Evolutionary conservation across 805 yeast species (phyloP).

Genomic region (Blastobotrys americana): DNA sequence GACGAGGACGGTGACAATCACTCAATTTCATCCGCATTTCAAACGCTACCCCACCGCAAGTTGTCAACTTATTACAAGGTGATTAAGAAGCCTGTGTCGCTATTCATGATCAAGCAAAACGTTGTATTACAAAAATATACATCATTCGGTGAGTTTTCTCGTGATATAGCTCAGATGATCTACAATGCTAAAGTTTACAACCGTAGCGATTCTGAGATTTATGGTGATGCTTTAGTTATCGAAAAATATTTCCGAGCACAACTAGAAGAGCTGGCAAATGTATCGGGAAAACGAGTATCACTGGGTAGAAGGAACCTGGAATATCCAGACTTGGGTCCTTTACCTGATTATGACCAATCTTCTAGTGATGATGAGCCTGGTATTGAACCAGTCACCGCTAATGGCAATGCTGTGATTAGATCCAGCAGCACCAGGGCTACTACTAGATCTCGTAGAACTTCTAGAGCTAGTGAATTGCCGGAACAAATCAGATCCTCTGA

Average conservation of each 20-base stretch:
- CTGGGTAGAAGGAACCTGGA: constrained; percentile 32
- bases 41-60: constrained; percentile 63
- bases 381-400: constrained; percentile 3
- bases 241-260: constrained; percentile 44
- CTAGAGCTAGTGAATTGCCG: too few relatives aligned
- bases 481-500: too few relatives aligned
- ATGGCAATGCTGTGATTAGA: neutral
- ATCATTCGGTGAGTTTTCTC: constrained; percentile 59
- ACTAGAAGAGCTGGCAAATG: constrained; percentile 39
- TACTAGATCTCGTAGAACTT: neutral
- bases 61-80: constrained; percentile 74
- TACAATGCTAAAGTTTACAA: constrained; percentile 90
- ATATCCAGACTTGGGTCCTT: constrained; percentile 63
- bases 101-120: constrained; percentile 56
- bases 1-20: constrained; percentile 38
- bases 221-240: constrained; percentile 57
- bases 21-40: constrained; percentile 50
- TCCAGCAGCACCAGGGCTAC: neutral
- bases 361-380: constrained; percentile 18
- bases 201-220: constrained; percentile 58
- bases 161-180: constrained; percentile 73
- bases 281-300: constrained; percentile 33
- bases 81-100: constrained; percentile 74
- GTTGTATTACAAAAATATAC: constrained; percentile 49
- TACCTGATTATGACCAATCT: constrained; percentile 43